Base-by-base conservation (phyloP, 441 rosid species). In the Erysimum pusillum region DNA sequence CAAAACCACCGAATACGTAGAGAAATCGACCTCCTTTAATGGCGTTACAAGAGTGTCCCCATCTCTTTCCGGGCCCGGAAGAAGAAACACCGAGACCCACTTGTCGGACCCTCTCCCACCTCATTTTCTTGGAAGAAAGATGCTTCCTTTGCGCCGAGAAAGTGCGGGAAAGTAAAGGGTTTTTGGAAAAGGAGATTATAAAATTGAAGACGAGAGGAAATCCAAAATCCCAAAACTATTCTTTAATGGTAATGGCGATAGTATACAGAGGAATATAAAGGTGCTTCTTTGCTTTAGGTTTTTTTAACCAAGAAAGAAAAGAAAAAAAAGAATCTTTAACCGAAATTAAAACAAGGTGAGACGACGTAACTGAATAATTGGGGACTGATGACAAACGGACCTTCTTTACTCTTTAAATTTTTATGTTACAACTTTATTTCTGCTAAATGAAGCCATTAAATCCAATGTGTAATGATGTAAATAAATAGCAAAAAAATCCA, bases 21-120 rank as follows among this genome's bases (percentile, higher is more conserved):
- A 96, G 93, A 85, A 90, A 86, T 79, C 84, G 79, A 62, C 97
- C 97, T 25, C 94, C 93, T 81, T 83, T 88, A 71, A 90, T 80
- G 81, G 95, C 81, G 89, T 96, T 93, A 81, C 97, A 91, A 68
- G 97, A 88, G 85, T 96, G 99, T 64, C 98, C 98, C 99, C 98
- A 93, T 87, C 98, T 88, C 81, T 89, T 90, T 14, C 97, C 97
- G 49, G 98, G 99, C 67, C 92, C 98, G 34, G 76, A 76, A 59
- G 41, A 85, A 36, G 69, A 58, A 70, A 63, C 79, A 71, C 84
- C 76, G 12, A 73, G 69, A 67, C 83, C 87, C 68, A 59, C 79
- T 52, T 58, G 84, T 76, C 65, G 84, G 75, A 89, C 80, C 81
- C 80, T 90, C 77, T 91, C 99, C 99, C 99, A 95, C 87, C 94